Percentiles rank a stretch among this genome's conserved stretches.
Evolutionary conservation across 805 yeast species (phyloP).

Genomic region (Starmerella sp.): DNA sequence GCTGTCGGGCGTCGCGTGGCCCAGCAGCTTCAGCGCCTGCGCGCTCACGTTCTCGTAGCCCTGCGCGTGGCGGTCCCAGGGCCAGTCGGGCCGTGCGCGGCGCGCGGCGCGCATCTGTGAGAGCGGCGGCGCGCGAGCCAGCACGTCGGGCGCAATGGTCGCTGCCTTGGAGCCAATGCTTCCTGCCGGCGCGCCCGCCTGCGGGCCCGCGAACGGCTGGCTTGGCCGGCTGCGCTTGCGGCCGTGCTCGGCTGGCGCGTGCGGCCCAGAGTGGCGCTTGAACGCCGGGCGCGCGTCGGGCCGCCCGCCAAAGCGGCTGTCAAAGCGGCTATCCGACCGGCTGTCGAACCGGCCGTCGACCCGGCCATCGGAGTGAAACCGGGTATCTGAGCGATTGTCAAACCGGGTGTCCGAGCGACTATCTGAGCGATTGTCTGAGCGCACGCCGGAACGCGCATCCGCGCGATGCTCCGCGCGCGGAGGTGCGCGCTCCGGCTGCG

Average conservation of each 20-base stretch:
- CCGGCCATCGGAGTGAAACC: no score
- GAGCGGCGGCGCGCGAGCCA: neutral
- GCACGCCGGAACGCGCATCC: neutral
- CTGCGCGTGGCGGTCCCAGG: conserved; percentile 10
- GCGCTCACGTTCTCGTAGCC: conserved; percentile 8
- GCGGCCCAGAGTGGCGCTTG: neutral
- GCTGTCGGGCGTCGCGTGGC: conserved; percentile 7
- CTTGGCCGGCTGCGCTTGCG: neutral
- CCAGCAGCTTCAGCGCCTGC: conserved; percentile 11
- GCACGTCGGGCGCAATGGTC: neutral
- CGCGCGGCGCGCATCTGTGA: neutral
- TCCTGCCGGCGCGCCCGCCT: neutral
- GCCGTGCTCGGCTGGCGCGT: neutral
- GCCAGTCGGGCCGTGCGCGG: neutral
- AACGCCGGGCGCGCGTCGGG: neutral
- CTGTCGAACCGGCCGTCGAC: neutral
- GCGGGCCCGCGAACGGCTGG: neutral
- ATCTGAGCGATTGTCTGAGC: neutral
- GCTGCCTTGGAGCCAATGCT: neutral
- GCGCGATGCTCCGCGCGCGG: neutral
- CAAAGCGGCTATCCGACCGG: neutral
- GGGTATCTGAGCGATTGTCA: neutral
- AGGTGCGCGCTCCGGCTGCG: neutral
- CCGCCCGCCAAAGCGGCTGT: neutral
- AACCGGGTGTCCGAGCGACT: neutral